Percentiles rank a stretch among this genome's conserved stretches.
Evolutionary conservation across 2,329 filamentous ascomycete species (phyloP).

Genomic region (Claviceps spartinae): DNA sequence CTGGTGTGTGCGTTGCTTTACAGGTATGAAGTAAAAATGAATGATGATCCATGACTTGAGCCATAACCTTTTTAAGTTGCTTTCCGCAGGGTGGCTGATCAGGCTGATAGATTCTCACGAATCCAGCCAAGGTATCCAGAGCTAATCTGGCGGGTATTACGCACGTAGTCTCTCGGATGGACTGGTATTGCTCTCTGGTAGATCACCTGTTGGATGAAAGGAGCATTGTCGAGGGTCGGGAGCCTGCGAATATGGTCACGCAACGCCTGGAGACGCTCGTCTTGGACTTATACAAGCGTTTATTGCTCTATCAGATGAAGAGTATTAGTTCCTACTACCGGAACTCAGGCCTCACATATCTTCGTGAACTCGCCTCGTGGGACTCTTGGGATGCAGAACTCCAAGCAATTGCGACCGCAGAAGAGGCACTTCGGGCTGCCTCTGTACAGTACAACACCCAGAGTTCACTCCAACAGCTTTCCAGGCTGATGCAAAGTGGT

Average conservation of each 20-base stretch:
- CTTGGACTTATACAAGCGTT: slow-evolving; percentile 6
- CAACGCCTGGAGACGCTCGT: slow-evolving; percentile 6
- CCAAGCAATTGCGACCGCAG: slow-evolving; percentile 3
- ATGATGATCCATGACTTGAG: too few species aligned
- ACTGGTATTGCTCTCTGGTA: slow-evolving; percentile 7
- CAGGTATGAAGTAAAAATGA: slow-evolving; percentile 2
- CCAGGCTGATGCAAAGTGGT: slow-evolving; percentile 6
- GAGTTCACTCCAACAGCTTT: slow-evolving; percentile 5
- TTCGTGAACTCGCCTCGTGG: slow-evolving; percentile 6
- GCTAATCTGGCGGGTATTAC: slow-evolving; percentile 6
- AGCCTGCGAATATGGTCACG: slow-evolving; percentile 3
- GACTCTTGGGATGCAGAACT: slow-evolving; percentile 6
- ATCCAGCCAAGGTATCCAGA: slow-evolving; percentile 5
- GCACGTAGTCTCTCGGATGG: slow-evolving; percentile 7
- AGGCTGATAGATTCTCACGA: slow-evolving; percentile 6
- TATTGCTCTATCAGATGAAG: slow-evolving; percentile 8
- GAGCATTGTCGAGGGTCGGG: slow-evolving; percentile 5
- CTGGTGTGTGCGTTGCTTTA: slow-evolving; percentile 7
- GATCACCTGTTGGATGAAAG: slow-evolving; percentile 7
- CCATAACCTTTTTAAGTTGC: neutral
- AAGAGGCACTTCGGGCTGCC: slow-evolving; percentile 6
- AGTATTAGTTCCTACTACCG: slow-evolving; percentile 7
- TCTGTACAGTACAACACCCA: slow-evolving; percentile 7
- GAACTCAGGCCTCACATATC: slow-evolving; percentile 6
- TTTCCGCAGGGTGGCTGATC: neutral